A percentile compares a stretch with the other conserved stretches of the same genome.
Conservation (phyloP, 2,329 filamentous ascomycete genomes). For the Neonectria punicea region DNA sequence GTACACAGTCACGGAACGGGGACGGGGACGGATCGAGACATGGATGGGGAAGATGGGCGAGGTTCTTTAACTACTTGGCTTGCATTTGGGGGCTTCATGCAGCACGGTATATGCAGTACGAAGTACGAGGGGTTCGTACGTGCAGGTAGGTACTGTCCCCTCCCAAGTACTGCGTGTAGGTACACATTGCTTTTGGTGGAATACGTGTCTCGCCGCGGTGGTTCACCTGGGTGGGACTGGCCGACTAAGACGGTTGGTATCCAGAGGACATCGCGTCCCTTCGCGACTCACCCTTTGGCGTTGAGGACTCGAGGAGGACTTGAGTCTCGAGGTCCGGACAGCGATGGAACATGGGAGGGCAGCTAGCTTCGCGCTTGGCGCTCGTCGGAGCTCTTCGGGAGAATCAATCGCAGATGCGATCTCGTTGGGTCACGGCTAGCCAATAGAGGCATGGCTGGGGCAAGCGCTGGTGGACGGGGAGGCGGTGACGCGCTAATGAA, state of each 20-base stretch:
- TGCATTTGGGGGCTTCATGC: not conserved
- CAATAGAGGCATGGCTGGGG: slow-evolving; percentile 26
- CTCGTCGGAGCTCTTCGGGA: slow-evolving; percentile 18
- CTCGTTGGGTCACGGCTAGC: slow-evolving; percentile 19
- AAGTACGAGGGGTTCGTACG: not conserved
- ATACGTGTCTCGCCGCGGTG: slow-evolving; percentile 17
- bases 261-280: not conserved
- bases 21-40: slow-evolving; percentile 3
- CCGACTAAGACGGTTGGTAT: not conserved
- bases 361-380: slow-evolving; percentile 20
- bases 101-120: slow-evolving; percentile 9
- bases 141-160: not conserved
- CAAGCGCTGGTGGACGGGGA: slow-evolving; percentile 11
- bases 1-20: not conserved
- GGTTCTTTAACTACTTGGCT: slow-evolving; percentile 34
- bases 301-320: not conserved
- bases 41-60: slow-evolving; percentile 19
- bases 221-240: slow-evolving; percentile 8
- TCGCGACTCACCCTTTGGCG: slow-evolving; percentile 4
- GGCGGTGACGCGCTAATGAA: slow-evolving; percentile 6
- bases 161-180: not conserved
- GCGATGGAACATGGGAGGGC: slow-evolving; percentile 3
- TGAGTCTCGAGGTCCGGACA: no score
- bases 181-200: slow-evolving; percentile 29
- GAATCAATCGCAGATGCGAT: slow-evolving; percentile 22